phyloP scores from a whole-genome alignment of 306 rosid genomes.

The Hippophae rhamnoides region DNA sequence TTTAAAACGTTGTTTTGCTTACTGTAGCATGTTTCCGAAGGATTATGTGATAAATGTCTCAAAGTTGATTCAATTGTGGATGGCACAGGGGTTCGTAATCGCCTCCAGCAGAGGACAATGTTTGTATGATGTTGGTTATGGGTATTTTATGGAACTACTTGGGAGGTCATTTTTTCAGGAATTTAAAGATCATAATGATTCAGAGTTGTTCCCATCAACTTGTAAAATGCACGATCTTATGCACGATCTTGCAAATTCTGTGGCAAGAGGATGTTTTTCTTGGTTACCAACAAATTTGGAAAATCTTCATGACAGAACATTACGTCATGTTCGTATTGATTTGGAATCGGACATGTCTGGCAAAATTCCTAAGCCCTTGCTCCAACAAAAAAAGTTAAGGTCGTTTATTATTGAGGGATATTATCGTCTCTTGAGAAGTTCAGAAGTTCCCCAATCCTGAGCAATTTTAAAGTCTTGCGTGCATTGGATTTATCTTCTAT shows the following conservation, averaged over 20 bases:
- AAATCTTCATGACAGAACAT: background rate
- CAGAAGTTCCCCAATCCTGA: background rate
- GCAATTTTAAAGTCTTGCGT: too few species aligned
- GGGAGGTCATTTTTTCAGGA: conserved; percentile 11
- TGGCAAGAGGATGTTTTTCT: background rate
- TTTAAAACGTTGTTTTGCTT: conserved; percentile 11
- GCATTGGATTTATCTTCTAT: too few species aligned
- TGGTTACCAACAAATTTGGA: background rate
- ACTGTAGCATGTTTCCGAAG: conserved; percentile 7
- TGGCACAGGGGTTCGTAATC: background rate
- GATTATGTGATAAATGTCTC: background rate
- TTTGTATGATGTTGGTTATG: background rate
- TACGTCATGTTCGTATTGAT: background rate
- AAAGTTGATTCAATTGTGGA: background rate
- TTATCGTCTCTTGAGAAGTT: background rate
- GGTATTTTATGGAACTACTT: conserved; percentile 10
- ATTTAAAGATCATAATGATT: background rate
- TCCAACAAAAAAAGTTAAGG: background rate
- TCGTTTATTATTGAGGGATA: background rate
- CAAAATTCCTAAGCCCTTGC: background rate
- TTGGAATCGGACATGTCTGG: background rate
- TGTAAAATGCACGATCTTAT: conserved; percentile 1
- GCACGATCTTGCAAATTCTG: background rate
- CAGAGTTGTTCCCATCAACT: too few species aligned
- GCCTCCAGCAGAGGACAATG: background rate